These are phyloP conservation scores for Boletus huronensis DNA, from an alignment of 768 basidiomycete species.

Conservation along the genomic window DNA sequence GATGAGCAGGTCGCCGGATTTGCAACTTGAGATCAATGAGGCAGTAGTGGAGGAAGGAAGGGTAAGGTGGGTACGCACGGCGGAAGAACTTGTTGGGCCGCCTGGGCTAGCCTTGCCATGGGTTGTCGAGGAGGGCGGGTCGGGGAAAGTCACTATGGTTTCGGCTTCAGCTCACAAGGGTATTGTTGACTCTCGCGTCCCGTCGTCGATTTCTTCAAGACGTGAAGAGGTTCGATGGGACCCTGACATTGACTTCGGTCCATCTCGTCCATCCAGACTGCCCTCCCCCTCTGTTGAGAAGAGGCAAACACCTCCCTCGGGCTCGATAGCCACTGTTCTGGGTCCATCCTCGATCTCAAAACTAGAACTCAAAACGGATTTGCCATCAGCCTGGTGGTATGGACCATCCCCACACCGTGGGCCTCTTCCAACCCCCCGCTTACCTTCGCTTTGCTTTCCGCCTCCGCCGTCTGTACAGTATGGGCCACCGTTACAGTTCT, in stretches of 20 bases:
- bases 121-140: background rate
- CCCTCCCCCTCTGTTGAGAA: background rate
- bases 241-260: slow-evolving; percentile 6
- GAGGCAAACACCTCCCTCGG: background rate
- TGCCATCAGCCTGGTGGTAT: slow-evolving; percentile 8
- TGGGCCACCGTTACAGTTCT: slow-evolving; percentile 12
- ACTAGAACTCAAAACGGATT: slow-evolving; percentile 9
- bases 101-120: slow-evolving; percentile 11
- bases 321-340: background rate
- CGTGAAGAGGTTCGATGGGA: slow-evolving; percentile 12
- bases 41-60: slow-evolving; percentile 24
- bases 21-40: slow-evolving; percentile 20
- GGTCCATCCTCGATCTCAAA: slow-evolving; percentile 3
- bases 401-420: slow-evolving; percentile 7
- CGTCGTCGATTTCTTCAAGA: background rate
- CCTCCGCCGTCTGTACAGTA: slow-evolving; percentile 11
- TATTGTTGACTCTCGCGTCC: background rate
- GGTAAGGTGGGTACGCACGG: slow-evolving; percentile 15
- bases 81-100: slow-evolving; percentile 22
- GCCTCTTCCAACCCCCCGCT: background rate
- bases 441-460: slow-evolving; percentile 11
- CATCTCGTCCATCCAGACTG: background rate
- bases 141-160: background rate
- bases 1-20: background rate
- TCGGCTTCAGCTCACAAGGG: background rate